Evolutionary conservation across 2,329 filamentous ascomycete genomes (phyloP).

Genomic region (Coniochaeta prunicola): DNA sequence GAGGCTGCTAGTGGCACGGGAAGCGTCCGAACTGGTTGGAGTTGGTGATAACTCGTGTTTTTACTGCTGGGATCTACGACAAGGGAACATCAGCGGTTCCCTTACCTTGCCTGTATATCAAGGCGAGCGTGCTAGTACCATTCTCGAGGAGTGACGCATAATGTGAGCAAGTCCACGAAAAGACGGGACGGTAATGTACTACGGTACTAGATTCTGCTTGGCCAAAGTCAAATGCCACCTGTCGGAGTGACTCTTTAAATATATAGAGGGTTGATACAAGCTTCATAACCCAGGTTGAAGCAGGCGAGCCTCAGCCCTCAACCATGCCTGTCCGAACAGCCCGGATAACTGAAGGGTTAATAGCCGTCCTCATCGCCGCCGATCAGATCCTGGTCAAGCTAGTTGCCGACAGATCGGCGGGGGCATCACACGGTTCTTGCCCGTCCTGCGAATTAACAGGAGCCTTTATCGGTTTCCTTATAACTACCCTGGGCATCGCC

Average conservation of each 20-base stretch:
- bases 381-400: constrained; percentile 2
- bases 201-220: background rate
- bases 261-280: too few relatives aligned
- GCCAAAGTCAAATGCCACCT: constrained; percentile 1
- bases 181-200: background rate
- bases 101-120: background rate
- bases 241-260: background rate
- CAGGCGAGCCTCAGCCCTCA: background rate
- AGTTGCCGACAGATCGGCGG: background rate
- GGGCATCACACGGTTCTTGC: background rate
- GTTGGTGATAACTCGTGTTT: background rate
- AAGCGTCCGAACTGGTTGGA: background rate
- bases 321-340: background rate
- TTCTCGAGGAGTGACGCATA: background rate
- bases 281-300: background rate
- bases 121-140: background rate
- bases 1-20: background rate
- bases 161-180: background rate
- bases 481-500: background rate
- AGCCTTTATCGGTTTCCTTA: background rate
- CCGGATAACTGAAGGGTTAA: constrained; percentile 1
- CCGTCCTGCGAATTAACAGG: background rate
- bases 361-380: constrained; percentile 1
- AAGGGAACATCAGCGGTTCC: background rate
- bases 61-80: background rate